These are phyloP conservation scores for Cutaneotrichosporon mucoides DNA, from an alignment of 1,284 basidiomycete genomes.

Conservation along the genomic window DNA sequence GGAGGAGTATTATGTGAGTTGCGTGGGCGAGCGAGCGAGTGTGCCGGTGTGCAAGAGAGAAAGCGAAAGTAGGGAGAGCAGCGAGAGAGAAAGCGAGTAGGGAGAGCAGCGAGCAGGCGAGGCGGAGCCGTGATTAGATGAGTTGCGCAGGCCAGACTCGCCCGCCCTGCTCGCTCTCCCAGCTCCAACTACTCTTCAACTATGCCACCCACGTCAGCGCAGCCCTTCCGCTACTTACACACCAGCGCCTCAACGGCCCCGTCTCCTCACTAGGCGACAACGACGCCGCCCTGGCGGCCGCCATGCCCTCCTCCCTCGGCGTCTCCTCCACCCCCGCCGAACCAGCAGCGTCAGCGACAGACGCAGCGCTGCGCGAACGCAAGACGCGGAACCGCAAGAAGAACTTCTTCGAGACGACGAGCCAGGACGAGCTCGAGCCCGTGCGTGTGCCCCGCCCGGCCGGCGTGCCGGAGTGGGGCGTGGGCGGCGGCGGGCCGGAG, in stretches of 20 bases:
- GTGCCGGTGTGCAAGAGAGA: too few relatives aligned
- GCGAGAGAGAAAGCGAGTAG: not conserved
- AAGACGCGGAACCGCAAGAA: conserved; percentile 16
- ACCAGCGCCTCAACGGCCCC: conserved; percentile 28
- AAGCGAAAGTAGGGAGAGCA: too few relatives aligned
- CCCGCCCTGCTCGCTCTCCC: too few relatives aligned
- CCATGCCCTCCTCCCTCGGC: not conserved
- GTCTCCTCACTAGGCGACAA: conserved; percentile 4
- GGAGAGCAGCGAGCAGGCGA: not conserved
- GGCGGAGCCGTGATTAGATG: not conserved
- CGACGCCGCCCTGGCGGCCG: conserved; percentile 11
- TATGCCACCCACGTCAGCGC: too few relatives aligned
- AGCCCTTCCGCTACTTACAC: not conserved
- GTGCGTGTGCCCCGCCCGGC: conserved; percentile 75
- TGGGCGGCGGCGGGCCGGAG: conserved; percentile 54
- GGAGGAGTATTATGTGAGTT: conserved; percentile 91
- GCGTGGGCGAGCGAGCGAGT: too few relatives aligned
- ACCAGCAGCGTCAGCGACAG: not conserved
- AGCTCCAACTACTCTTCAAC: too few relatives aligned
- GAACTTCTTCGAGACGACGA: conserved; percentile 34
- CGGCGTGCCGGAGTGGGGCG: conserved; percentile 85
- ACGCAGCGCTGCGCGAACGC: conserved; percentile 7
- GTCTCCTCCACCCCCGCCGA: not conserved
- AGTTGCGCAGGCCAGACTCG: not conserved
- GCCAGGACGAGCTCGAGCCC: conserved; percentile 74